phyloP scores from a whole-genome alignment of 768 basidiomycete species.

The Mycena chlorophos region DNA sequence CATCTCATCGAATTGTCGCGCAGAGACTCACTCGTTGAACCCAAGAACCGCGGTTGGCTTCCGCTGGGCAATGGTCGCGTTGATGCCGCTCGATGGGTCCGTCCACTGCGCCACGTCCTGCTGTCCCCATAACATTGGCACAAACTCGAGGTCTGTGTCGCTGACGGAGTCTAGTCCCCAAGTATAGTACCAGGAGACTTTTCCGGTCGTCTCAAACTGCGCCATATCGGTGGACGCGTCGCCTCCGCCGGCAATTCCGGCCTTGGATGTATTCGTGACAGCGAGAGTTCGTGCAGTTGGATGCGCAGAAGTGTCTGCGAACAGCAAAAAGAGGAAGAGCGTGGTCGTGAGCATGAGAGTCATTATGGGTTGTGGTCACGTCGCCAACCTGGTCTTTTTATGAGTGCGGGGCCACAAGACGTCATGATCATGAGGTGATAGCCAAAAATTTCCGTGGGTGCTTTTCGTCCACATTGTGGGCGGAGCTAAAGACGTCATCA shows the following conservation, averaged over 20 bases:
- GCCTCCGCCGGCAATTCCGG: constrained; percentile 53
- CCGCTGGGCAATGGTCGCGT: constrained; percentile 36
- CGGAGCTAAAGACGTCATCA: too few species aligned
- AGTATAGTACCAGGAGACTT: constrained; percentile 58
- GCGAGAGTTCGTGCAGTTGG: constrained; percentile 17
- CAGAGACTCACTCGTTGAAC: constrained; percentile 50
- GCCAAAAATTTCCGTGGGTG: too few species aligned
- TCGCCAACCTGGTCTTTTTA: too few species aligned
- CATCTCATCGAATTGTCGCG: not conserved
- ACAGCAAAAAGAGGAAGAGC: constrained; percentile 6
- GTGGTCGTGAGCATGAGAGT: constrained; percentile 17
- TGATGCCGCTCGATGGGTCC: constrained; percentile 32
- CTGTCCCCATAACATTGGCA: constrained; percentile 58
- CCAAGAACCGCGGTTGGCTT: constrained; percentile 47
- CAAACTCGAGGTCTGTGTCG: constrained; percentile 48
- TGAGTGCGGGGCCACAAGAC: too few species aligned
- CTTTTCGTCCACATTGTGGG: too few species aligned
- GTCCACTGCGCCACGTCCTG: constrained; percentile 40
- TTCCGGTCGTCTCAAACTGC: constrained; percentile 46
- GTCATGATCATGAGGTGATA: too few species aligned
- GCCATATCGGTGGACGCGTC: constrained; percentile 40
- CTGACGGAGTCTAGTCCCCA: constrained; percentile 41
- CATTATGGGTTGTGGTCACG: constrained; percentile 17
- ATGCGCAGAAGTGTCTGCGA: not conserved
- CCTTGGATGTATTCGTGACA: constrained; percentile 42